Evolutionary conservation across 768 basidiomycete species (phyloP).

Genomic region (Suillus lakei): DNA sequence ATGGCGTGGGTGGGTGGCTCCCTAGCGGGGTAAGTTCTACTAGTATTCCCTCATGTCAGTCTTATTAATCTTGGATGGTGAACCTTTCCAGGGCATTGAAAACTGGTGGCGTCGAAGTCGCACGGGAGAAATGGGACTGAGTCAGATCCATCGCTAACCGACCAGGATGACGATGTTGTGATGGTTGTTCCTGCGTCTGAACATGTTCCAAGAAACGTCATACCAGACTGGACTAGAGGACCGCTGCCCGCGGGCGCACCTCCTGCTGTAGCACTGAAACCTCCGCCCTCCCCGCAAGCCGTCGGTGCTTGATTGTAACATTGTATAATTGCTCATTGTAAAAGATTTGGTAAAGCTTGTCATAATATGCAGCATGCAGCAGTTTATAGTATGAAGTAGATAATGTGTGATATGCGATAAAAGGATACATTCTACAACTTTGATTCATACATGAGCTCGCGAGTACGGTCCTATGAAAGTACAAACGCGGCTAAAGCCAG

Average conservation of each 20-base stretch:
- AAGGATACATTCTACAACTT: constrained; percentile 12
- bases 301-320: constrained; percentile 39
- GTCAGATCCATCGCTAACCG: constrained; percentile 46
- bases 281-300: constrained; percentile 23
- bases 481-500: constrained; percentile 7
- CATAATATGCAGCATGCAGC: constrained; percentile 5
- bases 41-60: background rate
- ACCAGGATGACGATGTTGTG: constrained; percentile 42
- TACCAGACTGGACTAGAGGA: constrained; percentile 85
- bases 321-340: constrained; percentile 15
- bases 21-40: constrained; percentile 75
- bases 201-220: constrained; percentile 44
- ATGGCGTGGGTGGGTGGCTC: constrained; percentile 95
- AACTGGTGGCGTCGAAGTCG: constrained; percentile 81
- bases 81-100: constrained; percentile 70
- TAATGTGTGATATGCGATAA: constrained; percentile 6
- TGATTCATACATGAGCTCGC: constrained; percentile 2
- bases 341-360: constrained; percentile 6
- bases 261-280: constrained; percentile 40
- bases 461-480: constrained; percentile 3
- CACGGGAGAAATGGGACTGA: constrained; percentile 90
- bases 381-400: background rate
- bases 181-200: constrained; percentile 23
- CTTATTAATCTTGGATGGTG: constrained; percentile 1
- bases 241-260: constrained; percentile 70